Percentiles rank a stretch among this genome's conserved stretches.
Evolutionary conservation across 257 asterid species (phyloP).

Genomic region (Anisodus acutangulus): DNA sequence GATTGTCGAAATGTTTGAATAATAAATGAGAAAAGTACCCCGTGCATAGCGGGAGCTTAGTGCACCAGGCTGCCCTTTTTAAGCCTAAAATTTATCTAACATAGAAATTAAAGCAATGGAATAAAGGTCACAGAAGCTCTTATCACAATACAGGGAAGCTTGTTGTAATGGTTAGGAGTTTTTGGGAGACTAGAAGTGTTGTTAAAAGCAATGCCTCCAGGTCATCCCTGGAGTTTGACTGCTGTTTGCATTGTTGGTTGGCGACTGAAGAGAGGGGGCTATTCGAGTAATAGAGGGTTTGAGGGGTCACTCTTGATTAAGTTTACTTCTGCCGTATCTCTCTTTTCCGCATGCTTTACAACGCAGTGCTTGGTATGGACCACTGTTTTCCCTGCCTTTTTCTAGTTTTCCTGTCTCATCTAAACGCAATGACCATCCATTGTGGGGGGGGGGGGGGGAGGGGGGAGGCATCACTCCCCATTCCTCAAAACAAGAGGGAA

Average conservation of each 20-base stretch:
- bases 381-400: neutral
- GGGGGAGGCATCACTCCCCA: neutral
- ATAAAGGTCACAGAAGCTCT: neutral
- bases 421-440: neutral
- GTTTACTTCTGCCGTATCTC: neutral
- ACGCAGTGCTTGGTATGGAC: neutral
- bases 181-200: neutral
- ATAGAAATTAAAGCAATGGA: neutral
- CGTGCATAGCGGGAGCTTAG: too few relatives aligned
- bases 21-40: neutral
- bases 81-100: neutral
- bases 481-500: neutral
- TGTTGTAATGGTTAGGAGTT: neutral
- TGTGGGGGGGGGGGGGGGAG: neutral
- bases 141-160: neutral
- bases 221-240: neutral
- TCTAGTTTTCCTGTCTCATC: constrained; percentile 14
- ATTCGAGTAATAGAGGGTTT: too few relatives aligned
- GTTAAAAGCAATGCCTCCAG: neutral
- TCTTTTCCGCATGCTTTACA: constrained; percentile 10
- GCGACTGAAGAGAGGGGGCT: neutral
- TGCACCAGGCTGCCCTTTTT: neutral
- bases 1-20: neutral
- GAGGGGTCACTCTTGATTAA: too few relatives aligned
- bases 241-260: neutral